Conservation (phyloP, 2,329 filamentous ascomycete species). For the Fusarium poae region DNA sequence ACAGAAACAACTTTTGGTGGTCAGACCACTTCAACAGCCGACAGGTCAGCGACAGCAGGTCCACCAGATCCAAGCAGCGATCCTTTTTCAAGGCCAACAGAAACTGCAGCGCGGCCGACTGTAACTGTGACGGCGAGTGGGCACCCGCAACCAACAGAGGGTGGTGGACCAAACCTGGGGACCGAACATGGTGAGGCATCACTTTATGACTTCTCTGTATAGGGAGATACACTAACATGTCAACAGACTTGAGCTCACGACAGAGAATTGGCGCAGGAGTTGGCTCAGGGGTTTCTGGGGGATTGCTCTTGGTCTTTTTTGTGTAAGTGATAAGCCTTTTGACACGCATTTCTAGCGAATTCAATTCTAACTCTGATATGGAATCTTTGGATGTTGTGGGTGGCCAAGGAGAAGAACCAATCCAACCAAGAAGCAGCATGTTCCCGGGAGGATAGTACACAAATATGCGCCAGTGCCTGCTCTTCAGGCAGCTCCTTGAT, state of each 20-base stretch:
- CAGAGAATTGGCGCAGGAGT: slow-evolving; percentile 30
- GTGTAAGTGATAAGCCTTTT: slow-evolving; percentile 4
- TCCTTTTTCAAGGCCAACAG: not conserved
- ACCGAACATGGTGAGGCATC: slow-evolving; percentile 25
- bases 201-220: not conserved
- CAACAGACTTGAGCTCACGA: slow-evolving; percentile 12
- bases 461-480: not conserved
- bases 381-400: slow-evolving; percentile 30
- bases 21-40: not conserved
- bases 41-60: not conserved
- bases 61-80: not conserved
- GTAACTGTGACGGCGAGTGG: not conserved
- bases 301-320: slow-evolving; percentile 34
- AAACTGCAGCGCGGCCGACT: not conserved
- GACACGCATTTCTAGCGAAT: not conserved
- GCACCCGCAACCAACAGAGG: not conserved
- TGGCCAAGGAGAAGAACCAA: not conserved
- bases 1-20: not conserved
- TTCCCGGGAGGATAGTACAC: not conserved
- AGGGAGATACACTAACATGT: not conserved
- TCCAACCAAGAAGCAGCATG: not conserved
- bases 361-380: slow-evolving; percentile 8
- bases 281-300: slow-evolving; percentile 18
- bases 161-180: slow-evolving; percentile 1
- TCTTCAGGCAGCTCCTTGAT: not conserved